Conservation (phyloP, 305 asterid species). For the Fraxinus albicans region DNA sequence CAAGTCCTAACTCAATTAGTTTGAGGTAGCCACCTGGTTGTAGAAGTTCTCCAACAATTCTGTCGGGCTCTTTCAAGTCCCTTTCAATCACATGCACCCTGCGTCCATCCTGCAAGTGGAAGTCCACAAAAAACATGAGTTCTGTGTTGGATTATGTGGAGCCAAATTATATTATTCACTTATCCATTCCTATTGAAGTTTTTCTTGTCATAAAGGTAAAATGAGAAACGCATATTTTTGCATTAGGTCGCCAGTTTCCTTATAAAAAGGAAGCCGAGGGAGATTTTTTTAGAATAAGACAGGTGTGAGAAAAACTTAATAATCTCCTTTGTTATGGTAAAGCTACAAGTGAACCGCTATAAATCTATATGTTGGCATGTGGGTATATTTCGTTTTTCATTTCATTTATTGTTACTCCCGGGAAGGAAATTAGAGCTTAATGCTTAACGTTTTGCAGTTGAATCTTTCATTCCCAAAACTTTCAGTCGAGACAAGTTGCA, state of each 20-base stretch:
- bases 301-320: not conserved
- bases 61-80: conserved; percentile 37
- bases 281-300: not conserved
- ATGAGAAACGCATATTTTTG: not conserved
- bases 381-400: not conserved
- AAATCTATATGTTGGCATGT: not conserved
- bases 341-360: not conserved
- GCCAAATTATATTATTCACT: not conserved
- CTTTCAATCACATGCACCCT: conserved; percentile 41
- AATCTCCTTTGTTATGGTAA: not conserved
- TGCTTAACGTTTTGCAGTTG: not conserved
- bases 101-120: conserved; percentile 34
- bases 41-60: conserved; percentile 45
- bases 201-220: not conserved
- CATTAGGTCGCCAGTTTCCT: not conserved
- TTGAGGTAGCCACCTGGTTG: conserved; percentile 50
- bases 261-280: not conserved
- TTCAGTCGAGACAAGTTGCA: not conserved
- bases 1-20: conserved; percentile 37
- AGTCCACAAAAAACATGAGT: not conserved
- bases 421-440: not conserved
- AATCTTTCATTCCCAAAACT: not conserved
- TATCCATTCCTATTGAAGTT: not conserved
- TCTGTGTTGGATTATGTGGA: not conserved
- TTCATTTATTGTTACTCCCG: not conserved